Evolutionary conservation across 2,329 filamentous ascomycete species (phyloP).

Genomic region (Cadophora gregata): DNA sequence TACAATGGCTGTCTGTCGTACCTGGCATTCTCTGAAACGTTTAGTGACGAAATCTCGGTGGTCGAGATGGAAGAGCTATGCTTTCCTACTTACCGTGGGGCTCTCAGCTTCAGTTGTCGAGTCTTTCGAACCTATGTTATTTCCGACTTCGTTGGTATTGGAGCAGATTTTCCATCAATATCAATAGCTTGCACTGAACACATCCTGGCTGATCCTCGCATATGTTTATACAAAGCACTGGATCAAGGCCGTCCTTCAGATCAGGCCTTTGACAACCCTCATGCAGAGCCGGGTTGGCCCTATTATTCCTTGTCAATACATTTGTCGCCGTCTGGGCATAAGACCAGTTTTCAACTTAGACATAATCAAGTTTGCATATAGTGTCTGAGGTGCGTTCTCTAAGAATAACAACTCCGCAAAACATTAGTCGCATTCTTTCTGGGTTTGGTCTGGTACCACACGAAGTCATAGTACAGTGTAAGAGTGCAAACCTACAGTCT

Average conservation of each 20-base stretch:
- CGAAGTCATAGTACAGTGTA: conserved; percentile 59
- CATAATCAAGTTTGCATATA: neutral
- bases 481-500: conserved; percentile 52
- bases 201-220: neutral
- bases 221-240: neutral
- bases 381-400: conserved; percentile 48
- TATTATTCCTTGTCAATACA: neutral
- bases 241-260: neutral
- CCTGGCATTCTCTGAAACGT: neutral
- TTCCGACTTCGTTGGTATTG: neutral
- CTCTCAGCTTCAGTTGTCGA: neutral
- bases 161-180: neutral
- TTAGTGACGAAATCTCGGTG: neutral
- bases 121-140: neutral
- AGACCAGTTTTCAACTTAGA: neutral
- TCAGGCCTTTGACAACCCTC: neutral
- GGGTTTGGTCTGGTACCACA: conserved; percentile 57
- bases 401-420: conserved; percentile 51
- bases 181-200: neutral
- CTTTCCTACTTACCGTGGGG: neutral
- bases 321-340: neutral
- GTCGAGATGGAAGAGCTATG: neutral
- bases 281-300: neutral
- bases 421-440: conserved; percentile 52
- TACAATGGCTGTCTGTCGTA: neutral